phyloP scores from a whole-genome alignment of 2,329 filamentous ascomycete genomes.

The Pyrenophora graminea region DNA sequence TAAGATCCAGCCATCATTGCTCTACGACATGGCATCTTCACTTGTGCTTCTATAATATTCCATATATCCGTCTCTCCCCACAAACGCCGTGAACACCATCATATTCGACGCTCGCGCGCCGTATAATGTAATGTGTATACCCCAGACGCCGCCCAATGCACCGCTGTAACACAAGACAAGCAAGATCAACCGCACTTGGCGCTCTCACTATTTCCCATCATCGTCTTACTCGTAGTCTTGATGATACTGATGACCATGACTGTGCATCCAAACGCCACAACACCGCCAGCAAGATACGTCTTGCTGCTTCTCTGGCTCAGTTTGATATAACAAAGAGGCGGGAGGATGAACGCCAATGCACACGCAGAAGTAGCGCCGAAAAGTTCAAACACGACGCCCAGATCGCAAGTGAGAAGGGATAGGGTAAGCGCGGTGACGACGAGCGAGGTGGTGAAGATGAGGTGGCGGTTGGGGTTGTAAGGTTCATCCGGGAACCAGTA shows the following conservation, averaged over 20 bases:
- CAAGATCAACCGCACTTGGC: slow-evolving; percentile 32
- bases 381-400: slow-evolving; percentile 92
- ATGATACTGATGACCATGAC: slow-evolving; percentile 72
- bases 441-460: slow-evolving; percentile 81
- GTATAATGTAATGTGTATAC: slow-evolving; percentile 8
- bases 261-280: slow-evolving; percentile 74
- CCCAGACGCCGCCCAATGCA: slow-evolving; percentile 24
- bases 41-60: neutral
- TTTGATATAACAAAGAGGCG: slow-evolving; percentile 93
- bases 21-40: neutral
- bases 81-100: neutral
- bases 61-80: neutral
- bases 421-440: slow-evolving; percentile 79
- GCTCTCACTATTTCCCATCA: slow-evolving; percentile 25
- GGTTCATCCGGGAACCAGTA: slow-evolving; percentile 75
- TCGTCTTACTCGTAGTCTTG: slow-evolving; percentile 37
- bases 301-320: slow-evolving; percentile 79
- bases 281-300: slow-evolving; percentile 71
- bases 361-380: slow-evolving; percentile 95
- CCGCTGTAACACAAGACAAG: slow-evolving; percentile 21
- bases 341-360: slow-evolving; percentile 91
- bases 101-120: neutral
- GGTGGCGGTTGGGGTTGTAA: slow-evolving; percentile 80
- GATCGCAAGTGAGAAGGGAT: slow-evolving; percentile 85
- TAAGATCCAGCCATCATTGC: neutral